These are phyloP conservation scores for Trypanosoma congolense DNA, from an alignment of 208 protist species.

Conservation along the genomic window DNA sequence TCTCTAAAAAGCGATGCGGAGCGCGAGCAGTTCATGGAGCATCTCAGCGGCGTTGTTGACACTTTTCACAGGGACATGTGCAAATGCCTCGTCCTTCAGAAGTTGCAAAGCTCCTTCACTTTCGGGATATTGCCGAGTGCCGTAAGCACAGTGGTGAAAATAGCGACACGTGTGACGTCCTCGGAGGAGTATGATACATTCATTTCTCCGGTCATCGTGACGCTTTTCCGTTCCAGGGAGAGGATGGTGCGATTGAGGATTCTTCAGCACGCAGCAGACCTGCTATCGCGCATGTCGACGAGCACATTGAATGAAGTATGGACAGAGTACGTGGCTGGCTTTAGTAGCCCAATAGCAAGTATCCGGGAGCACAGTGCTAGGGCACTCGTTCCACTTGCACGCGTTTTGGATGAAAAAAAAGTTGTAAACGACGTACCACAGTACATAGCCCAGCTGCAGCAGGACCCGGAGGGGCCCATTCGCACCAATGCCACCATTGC, in stretches of 20 bases:
- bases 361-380: conserved; percentile 76
- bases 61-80: conserved; percentile 57
- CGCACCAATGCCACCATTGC: conserved; percentile 87
- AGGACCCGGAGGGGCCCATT: conserved; percentile 64
- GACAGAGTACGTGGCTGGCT: conserved; percentile 63
- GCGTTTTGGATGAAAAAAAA: conserved; percentile 35
- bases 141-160: conserved; percentile 53
- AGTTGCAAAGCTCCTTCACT: conserved; percentile 46
- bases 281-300: conserved; percentile 36
- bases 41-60: conserved; percentile 35
- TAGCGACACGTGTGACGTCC: conserved; percentile 33
- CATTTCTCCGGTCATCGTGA: conserved; percentile 55
- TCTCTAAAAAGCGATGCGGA: conserved; percentile 54
- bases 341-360: conserved; percentile 40
- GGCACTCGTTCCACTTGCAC: conserved; percentile 64
- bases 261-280: conserved; percentile 44
- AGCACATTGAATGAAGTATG: conserved; percentile 52
- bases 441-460: conserved; percentile 57
- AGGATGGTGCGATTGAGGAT: conserved; percentile 59
- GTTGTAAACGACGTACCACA: conserved; percentile 54
- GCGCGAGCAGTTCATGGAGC: conserved; percentile 51
- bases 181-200: conserved; percentile 46
- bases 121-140: conserved; percentile 35
- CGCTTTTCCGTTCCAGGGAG: conserved; percentile 56
- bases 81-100: conserved; percentile 52